Percentiles rank a stretch among this genome's conserved stretches.
phyloP scores from a whole-genome alignment of 768 basidiomycete genomes.

The Suillus occidentalis region DNA sequence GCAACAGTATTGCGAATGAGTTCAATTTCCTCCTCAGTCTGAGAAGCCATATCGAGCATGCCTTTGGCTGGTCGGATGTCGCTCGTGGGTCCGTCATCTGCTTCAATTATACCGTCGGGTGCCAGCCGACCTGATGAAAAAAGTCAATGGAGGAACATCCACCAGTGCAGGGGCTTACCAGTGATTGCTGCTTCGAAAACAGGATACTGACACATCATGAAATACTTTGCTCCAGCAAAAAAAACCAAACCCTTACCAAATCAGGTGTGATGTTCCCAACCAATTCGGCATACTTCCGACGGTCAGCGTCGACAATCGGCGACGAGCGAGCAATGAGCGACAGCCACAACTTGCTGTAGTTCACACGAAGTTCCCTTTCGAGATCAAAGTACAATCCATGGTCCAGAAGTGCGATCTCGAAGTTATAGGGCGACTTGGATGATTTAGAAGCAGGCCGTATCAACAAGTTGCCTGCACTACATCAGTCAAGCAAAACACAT shows the following conservation, averaged over 20 bases:
- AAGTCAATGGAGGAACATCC: not conserved
- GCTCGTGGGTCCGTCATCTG: constrained; percentile 33
- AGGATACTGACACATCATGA: constrained; percentile 61
- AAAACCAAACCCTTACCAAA: constrained; percentile 50
- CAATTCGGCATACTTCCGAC: constrained; percentile 84
- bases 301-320: constrained; percentile 57
- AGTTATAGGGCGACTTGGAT: constrained; percentile 86
- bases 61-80: constrained; percentile 64
- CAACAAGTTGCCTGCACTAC: constrained; percentile 72
- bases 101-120: constrained; percentile 60
- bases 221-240: not conserved
- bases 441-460: constrained; percentile 69
- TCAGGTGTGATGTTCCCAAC: constrained; percentile 91
- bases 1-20: constrained; percentile 82
- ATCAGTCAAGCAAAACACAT: constrained; percentile 7
- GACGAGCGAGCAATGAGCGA: constrained; percentile 79
- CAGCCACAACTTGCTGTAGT: constrained; percentile 89
- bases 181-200: constrained; percentile 95
- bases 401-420: constrained; percentile 93
- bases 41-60: constrained; percentile 72
- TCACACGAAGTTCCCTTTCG: constrained; percentile 72
- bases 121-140: constrained; percentile 55
- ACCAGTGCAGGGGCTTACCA: constrained; percentile 33
- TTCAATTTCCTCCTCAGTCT: constrained; percentile 74
- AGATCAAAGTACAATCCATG: constrained; percentile 95